A percentile compares a stretch with the other conserved stretches of the same genome.
Evolutionary conservation across 2,329 filamentous ascomycete genomes (phyloP).

Genomic region (Pseudocercospora fuligena): DNA sequence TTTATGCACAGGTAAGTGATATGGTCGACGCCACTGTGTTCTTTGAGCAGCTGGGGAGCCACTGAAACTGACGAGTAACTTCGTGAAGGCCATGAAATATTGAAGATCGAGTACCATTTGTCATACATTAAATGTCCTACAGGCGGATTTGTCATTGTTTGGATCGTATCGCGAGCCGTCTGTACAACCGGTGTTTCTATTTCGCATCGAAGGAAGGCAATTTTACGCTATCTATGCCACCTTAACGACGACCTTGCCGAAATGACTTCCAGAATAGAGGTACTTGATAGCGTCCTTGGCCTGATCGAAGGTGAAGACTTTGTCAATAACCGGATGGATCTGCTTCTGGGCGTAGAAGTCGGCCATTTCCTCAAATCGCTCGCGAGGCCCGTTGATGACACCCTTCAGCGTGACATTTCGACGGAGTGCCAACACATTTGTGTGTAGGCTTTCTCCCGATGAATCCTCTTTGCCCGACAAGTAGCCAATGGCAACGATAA

Average conservation of each 20-base stretch:
- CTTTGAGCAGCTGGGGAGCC: background rate
- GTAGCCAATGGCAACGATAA: constrained; percentile 50
- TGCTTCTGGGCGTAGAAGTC: constrained; percentile 48
- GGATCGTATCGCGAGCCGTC: background rate
- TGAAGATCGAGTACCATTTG: background rate
- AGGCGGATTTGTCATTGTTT: background rate
- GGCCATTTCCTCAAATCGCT: constrained; percentile 54
- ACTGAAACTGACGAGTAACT: background rate
- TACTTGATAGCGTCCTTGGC: constrained; percentile 43
- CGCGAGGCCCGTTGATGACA: constrained; percentile 62
- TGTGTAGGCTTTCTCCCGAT: constrained; percentile 59
- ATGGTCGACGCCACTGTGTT: background rate
- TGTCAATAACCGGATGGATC: constrained; percentile 49
- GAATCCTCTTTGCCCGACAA: constrained; percentile 61
- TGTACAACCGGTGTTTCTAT: background rate
- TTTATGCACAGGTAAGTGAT: background rate
- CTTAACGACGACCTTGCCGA: constrained; percentile 44
- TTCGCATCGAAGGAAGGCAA: background rate
- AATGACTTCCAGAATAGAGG: constrained; percentile 44
- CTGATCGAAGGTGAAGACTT: constrained; percentile 46
- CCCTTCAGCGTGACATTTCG: constrained; percentile 61
- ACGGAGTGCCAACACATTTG: constrained; percentile 61
- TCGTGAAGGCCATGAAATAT: background rate
- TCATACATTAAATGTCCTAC: background rate
- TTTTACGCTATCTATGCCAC: constrained; percentile 25